These are phyloP conservation scores for Suillus americanus DNA, from an alignment of 768 basidiomycete genomes.

Conservation along the genomic window DNA sequence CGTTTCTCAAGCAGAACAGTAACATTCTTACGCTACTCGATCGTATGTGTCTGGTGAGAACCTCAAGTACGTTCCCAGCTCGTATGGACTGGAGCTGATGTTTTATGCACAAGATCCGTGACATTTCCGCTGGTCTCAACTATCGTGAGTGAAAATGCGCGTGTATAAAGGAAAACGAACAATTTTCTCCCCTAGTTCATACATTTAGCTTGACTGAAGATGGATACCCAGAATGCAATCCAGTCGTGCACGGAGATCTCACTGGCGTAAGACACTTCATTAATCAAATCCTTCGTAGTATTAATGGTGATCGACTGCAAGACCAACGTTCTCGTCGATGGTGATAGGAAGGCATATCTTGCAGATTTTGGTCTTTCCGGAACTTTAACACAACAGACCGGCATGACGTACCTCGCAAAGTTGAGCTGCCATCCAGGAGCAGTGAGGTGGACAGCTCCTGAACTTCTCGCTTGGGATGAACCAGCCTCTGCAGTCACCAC, in stretches of 20 bases:
- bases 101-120: not conserved
- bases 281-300: not conserved
- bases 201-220: not conserved
- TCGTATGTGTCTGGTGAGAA: constrained; percentile 17
- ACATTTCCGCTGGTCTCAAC: constrained; percentile 3
- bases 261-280: not conserved
- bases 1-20: constrained; percentile 9
- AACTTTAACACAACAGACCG: not conserved
- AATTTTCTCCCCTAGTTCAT: not conserved
- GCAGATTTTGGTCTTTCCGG: not conserved
- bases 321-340: not conserved
- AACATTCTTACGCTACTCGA: constrained; percentile 8
- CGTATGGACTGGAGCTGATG: not conserved
- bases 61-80: not conserved
- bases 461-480: not conserved
- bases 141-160: not conserved
- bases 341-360: not conserved
- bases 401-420: not conserved
- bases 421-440: not conserved
- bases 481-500: not conserved
- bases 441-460: not conserved
- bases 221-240: not conserved
- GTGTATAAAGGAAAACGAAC: not conserved
- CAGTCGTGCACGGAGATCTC: not conserved
- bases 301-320: not conserved